Conservation (phyloP, 768 basidiomycete genomes). For the Russula dissimulans region DNA sequence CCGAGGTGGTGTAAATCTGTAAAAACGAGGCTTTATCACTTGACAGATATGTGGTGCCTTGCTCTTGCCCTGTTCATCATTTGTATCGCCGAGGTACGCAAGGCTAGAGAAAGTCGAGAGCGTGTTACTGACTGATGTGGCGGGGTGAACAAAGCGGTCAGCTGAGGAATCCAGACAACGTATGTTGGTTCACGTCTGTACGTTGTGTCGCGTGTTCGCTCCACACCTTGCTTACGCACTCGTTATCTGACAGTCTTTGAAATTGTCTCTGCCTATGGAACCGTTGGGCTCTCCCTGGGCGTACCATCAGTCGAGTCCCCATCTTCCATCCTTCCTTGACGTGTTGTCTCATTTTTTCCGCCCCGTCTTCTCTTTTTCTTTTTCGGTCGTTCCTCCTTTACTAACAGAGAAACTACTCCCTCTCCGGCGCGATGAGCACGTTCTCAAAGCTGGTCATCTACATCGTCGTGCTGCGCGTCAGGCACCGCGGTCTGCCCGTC, state of each 20-base stretch:
- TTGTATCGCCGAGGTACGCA: constrained; percentile 36
- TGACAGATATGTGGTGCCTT: constrained; percentile 43
- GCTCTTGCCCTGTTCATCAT: constrained; percentile 38
- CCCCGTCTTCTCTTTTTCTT: too few relatives aligned
- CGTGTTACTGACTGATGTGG: not conserved
- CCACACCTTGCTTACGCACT: constrained; percentile 21
- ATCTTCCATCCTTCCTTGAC: not conserved
- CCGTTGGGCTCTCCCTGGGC: constrained; percentile 38
- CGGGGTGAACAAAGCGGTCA: constrained; percentile 21
- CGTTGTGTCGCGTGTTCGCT: constrained; percentile 2
- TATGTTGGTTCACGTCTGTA: constrained; percentile 32
- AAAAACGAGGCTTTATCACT: too few relatives aligned
- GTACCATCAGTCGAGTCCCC: constrained; percentile 28
- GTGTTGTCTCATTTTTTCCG: constrained; percentile 35
- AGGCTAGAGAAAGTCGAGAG: not conserved
- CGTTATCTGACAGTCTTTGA: constrained; percentile 13
- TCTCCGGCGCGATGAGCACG: constrained; percentile 51
- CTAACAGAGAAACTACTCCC: constrained; percentile 27
- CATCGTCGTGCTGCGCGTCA: constrained; percentile 69
- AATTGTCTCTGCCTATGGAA: constrained; percentile 22
- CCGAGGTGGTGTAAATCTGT: too few relatives aligned
- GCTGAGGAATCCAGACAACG: constrained; percentile 25
- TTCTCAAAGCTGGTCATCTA: constrained; percentile 66
- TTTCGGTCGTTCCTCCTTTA: not conserved
- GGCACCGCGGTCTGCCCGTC: constrained; percentile 62